phyloP scores from a whole-genome alignment of 805 yeast species.

The Wickerhamiella azymoides region DNA sequence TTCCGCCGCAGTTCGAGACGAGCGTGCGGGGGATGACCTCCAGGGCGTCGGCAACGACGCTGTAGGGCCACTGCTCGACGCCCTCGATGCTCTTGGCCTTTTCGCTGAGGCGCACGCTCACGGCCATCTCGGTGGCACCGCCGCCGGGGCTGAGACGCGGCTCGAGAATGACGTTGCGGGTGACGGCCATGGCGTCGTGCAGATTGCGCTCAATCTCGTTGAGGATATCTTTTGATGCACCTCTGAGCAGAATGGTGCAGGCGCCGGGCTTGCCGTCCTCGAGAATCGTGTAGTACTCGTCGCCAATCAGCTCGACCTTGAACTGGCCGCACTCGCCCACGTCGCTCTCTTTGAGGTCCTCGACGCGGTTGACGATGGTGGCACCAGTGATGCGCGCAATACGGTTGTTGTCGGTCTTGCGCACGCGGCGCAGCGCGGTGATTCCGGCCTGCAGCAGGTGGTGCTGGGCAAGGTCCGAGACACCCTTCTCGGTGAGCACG shows the following conservation, averaged over 20 bases:
- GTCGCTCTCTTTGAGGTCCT: conserved; percentile 83
- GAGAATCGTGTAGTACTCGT: conserved; percentile 84
- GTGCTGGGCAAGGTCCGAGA: conserved; percentile 94
- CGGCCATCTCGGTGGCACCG: conserved; percentile 99
- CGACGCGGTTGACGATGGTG: conserved; percentile 87
- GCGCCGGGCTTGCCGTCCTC: conserved; percentile 61
- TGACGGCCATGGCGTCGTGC: conserved; percentile 97
- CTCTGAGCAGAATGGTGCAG: conserved; percentile 83
- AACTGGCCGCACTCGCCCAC: conserved; percentile 86
- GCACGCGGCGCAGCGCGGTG: conserved; percentile 83
- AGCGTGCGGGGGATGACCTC: conserved; percentile 97
- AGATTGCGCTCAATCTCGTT: conserved; percentile 93
- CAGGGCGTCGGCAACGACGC: conserved; percentile 96
- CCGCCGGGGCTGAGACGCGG: conserved; percentile 97
- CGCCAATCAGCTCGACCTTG: conserved; percentile 90
- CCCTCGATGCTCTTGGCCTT: conserved; percentile 89
- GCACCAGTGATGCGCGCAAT: conserved; percentile 97
- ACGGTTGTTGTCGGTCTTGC: conserved; percentile 91
- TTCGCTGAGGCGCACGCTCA: conserved; percentile 74
- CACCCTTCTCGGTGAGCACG: conserved; percentile 97
- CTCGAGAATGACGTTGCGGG: conserved; percentile 86
- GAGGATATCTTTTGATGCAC: conserved; percentile 91
- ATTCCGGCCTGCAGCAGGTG: conserved; percentile 86
- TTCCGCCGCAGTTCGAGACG: conserved; percentile 95
- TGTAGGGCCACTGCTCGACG: conserved; percentile 96